Conservation (phyloP, 78 protist genomes). For the Dictyostelium firmibasis region DNA sequence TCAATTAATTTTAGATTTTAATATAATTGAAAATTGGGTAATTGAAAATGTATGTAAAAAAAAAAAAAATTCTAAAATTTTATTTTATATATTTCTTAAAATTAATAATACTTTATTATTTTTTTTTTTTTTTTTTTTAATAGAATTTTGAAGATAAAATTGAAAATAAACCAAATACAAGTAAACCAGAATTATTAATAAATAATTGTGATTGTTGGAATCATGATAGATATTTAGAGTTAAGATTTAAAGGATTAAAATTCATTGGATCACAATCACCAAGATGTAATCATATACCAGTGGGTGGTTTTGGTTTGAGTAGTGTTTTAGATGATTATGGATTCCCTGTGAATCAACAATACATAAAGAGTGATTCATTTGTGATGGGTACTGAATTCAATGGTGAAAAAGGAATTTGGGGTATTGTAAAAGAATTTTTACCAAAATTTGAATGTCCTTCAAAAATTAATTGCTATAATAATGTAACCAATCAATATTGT, state of each 20-base stretch:
- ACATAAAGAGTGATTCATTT: neutral
- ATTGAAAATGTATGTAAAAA: constrained; percentile 25
- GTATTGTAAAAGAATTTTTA: constrained; percentile 16
- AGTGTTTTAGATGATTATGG: constrained; percentile 54
- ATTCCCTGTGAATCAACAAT: constrained; percentile 46
- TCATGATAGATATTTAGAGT: constrained; percentile 71
- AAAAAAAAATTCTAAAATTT: neutral
- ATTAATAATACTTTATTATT: too few relatives aligned
- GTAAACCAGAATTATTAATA: constrained; percentile 20
- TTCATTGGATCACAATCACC: constrained; percentile 77
- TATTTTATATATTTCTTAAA: neutral
- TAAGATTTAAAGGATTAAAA: constrained; percentile 17
- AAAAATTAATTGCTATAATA: constrained; percentile 11
- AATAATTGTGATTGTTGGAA: constrained; percentile 65
- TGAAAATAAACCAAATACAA: constrained; percentile 28
- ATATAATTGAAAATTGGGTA: constrained; percentile 62
- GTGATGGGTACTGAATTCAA: neutral
- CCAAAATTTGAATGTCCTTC: constrained; percentile 62
- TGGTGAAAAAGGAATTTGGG: constrained; percentile 45
- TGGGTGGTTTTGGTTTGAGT: constrained; percentile 40
- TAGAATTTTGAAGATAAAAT: constrained; percentile 16
- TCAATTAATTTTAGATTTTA: constrained; percentile 32
- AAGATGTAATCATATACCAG: constrained; percentile 50
- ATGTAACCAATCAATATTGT: neutral
- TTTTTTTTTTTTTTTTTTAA: neutral